Evolutionary conservation across 352 stramenopile species (phyloP).

Genomic region (Aphanomyces cochlioides): DNA sequence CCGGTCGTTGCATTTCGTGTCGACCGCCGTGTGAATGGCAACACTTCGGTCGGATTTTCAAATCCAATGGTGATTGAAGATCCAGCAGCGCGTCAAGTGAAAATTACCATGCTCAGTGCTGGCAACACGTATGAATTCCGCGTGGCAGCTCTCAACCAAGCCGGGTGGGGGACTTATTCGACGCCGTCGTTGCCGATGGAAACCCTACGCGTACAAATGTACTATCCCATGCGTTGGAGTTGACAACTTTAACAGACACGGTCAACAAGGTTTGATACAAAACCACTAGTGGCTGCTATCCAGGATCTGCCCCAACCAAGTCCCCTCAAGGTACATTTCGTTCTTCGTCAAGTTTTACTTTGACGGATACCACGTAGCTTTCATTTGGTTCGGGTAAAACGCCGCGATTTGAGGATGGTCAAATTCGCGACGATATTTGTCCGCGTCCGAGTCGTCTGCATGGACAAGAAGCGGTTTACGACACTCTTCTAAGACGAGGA

Average conservation of each 20-base stretch:
- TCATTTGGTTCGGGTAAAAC: slow-evolving; percentile 61
- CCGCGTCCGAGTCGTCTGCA: slow-evolving; percentile 30
- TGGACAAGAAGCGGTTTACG: slow-evolving; percentile 37
- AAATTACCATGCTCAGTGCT: slow-evolving; percentile 63
- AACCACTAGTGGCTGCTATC: slow-evolving; percentile 7
- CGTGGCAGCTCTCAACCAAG: slow-evolving; percentile 57
- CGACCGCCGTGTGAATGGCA: slow-evolving; percentile 56
- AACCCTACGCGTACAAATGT: slow-evolving; percentile 37
- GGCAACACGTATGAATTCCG: slow-evolving; percentile 83
- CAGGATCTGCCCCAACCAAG: slow-evolving; percentile 23
- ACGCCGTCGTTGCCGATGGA: slow-evolving; percentile 53
- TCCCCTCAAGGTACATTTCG: slow-evolving; percentile 25
- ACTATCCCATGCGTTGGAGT: no score
- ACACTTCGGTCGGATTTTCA: slow-evolving; percentile 50
- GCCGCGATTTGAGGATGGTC: slow-evolving; percentile 53
- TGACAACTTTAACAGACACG: neutral
- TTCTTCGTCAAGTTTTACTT: slow-evolving; percentile 4
- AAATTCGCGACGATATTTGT: slow-evolving; percentile 43
- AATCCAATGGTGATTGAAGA: slow-evolving; percentile 44
- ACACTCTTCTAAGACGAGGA: slow-evolving; percentile 39
- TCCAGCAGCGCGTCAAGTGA: slow-evolving; percentile 29
- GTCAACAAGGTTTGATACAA: slow-evolving; percentile 22
- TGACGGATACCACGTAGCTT: slow-evolving; percentile 28
- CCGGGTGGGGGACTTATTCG: slow-evolving; percentile 69
- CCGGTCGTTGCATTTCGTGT: slow-evolving; percentile 54